Conservation (phyloP, 345 rosid species). For the Acer campestre region DNA sequence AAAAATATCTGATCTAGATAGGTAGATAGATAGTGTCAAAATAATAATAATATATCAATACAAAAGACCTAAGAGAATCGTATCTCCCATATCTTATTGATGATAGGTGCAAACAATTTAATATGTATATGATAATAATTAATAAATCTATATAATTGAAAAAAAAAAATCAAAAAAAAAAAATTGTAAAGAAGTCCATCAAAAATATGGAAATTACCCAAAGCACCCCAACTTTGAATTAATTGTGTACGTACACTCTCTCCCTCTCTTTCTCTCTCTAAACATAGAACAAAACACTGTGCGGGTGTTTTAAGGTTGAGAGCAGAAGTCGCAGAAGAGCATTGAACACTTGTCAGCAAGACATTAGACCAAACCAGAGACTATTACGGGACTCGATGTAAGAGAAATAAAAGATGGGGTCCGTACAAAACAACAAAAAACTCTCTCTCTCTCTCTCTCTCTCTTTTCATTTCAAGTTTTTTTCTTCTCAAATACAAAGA, state of each 20-base stretch:
- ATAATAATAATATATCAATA: no score
- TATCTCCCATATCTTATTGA: no score
- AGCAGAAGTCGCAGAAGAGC: slow-evolving; percentile 40
- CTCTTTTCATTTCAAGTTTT: not conserved
- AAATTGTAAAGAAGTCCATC: not conserved
- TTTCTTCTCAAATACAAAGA: not conserved
- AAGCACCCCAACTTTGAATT: not conserved
- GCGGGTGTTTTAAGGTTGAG: slow-evolving; percentile 25
- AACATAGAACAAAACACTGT: no score
- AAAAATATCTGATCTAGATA: no score
- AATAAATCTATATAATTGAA: no score
- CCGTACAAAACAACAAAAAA: slow-evolving; percentile 16
- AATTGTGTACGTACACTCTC: not conserved
- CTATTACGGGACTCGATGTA: slow-evolving; percentile 31
- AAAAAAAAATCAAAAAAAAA: no score
- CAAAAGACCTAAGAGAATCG: no score
- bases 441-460: no score
- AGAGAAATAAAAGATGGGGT: slow-evolving; percentile 1
- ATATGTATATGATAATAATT: no score
- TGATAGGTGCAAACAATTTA: no score
- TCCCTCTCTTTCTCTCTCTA: not conserved
- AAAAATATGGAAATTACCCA: no score
- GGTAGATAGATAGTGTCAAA: no score
- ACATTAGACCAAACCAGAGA: slow-evolving; percentile 24
- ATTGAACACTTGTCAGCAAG: slow-evolving; percentile 36